phyloP scores from a whole-genome alignment of 306 rosid genomes.

The Trifolium pratense region DNA sequence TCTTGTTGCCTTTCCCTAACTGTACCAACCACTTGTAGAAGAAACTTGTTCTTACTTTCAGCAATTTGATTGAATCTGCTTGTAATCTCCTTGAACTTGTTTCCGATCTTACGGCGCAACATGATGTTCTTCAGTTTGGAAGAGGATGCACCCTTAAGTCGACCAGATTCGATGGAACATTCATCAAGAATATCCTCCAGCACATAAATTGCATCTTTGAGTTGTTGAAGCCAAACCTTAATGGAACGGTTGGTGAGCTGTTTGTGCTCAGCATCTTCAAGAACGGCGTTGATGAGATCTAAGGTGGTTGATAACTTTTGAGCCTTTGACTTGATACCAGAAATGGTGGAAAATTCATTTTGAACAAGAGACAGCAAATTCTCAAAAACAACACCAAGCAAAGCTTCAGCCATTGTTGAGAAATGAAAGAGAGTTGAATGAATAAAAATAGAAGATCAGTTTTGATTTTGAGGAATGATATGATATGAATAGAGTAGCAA shows the following conservation, averaged over 20 bases:
- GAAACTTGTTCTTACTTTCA: conserved; percentile 4
- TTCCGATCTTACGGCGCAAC: neutral
- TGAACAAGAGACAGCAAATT: neutral
- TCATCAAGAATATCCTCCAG: conserved; percentile 3
- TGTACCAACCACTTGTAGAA: neutral
- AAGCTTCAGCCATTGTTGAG: neutral
- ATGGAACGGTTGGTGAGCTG: neutral
- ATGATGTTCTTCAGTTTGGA: neutral
- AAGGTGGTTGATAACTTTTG: neutral
- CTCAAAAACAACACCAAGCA: neutral
- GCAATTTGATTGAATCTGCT: neutral
- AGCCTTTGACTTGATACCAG: neutral
- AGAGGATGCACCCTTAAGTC: neutral
- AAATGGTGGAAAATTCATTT: neutral
- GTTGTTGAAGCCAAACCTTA: neutral
- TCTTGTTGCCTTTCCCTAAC: neutral
- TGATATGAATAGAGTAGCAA: too few species aligned
- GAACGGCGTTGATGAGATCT: conserved; percentile 7
- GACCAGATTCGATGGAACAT: neutral
- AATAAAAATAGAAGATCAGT: too few species aligned
- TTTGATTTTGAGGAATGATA: too few species aligned
- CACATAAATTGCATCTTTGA: conserved; percentile 8
- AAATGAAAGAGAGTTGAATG: neutral
- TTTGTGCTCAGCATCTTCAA: conserved; percentile 2
- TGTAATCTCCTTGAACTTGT: neutral